phyloP scores from a whole-genome alignment of 2,329 filamentous ascomycete species.

The Alternaria dauci region DNA sequence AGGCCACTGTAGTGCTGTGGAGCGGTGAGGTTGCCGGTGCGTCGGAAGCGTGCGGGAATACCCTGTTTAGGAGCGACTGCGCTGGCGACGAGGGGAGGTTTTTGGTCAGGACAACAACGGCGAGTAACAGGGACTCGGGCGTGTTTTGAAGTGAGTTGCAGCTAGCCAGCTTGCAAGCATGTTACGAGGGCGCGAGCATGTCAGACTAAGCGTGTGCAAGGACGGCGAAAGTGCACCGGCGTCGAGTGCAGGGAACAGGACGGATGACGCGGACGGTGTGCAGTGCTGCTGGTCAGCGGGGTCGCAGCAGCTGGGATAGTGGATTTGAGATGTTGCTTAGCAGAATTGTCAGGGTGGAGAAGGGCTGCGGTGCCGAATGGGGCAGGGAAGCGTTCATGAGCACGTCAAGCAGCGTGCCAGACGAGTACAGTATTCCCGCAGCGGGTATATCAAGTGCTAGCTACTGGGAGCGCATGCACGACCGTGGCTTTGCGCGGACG shows the following conservation, averaged over 20 bases:
- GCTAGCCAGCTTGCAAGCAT: slow-evolving; percentile 29
- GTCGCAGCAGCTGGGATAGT: slow-evolving; percentile 19
- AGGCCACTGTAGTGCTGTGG: slow-evolving; percentile 33
- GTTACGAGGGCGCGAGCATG: slow-evolving; percentile 20
- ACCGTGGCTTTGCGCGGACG: slow-evolving; percentile 17
- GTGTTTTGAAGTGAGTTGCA: slow-evolving; percentile 37
- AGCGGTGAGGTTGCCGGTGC: slow-evolving; percentile 39
- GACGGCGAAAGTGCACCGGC: slow-evolving; percentile 25
- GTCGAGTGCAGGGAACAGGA: slow-evolving; percentile 29
- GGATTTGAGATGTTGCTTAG: not conserved
- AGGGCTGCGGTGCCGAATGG: not conserved
- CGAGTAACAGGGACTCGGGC: slow-evolving; percentile 38
- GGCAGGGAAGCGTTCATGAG: not conserved
- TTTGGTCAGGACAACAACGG: slow-evolving; percentile 33
- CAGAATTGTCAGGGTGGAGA: not conserved
- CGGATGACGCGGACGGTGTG: slow-evolving; percentile 41
- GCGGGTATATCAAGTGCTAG: slow-evolving; percentile 8
- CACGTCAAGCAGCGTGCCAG: slow-evolving; percentile 17
- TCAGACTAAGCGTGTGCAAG: slow-evolving; percentile 29
- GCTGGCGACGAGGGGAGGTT: slow-evolving; percentile 34
- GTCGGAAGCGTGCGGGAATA: slow-evolving; percentile 45
- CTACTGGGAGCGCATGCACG: not conserved
- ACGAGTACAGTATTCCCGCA: slow-evolving; percentile 16
- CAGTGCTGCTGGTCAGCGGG: slow-evolving; percentile 26
- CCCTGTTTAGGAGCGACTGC: slow-evolving; percentile 40